Conservation (phyloP, 495 filamentous ascomycete species). For the Aspergillus mulundensis region DNA sequence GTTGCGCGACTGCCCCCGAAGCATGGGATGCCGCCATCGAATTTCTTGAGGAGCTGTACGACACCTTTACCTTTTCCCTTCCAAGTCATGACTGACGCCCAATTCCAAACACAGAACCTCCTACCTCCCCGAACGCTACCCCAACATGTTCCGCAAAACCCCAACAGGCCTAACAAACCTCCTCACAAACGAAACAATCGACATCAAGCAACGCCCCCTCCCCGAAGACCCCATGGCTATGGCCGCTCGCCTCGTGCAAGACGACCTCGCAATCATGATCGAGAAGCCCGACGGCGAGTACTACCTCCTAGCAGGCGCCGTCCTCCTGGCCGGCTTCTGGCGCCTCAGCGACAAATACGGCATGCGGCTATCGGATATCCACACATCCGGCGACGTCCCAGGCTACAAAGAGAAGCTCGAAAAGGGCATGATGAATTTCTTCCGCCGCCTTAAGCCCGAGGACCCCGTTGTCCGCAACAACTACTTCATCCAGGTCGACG, state of each 20-base stretch:
- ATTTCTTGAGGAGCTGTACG: slow-evolving; percentile 69
- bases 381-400: slow-evolving; percentile 77
- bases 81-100: neutral
- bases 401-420: slow-evolving; percentile 72
- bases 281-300: slow-evolving; percentile 76
- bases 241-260: slow-evolving; percentile 70
- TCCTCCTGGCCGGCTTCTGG: slow-evolving; percentile 86
- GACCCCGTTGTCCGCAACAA: slow-evolving; percentile 65
- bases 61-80: neutral
- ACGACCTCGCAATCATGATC: slow-evolving; percentile 86
- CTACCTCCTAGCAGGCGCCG: slow-evolving; percentile 74
- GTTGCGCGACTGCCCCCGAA: slow-evolving; percentile 66
- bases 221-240: slow-evolving; percentile 80
- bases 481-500: slow-evolving; percentile 79
- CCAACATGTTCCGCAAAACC: slow-evolving; percentile 64
- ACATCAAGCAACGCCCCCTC: slow-evolving; percentile 62
- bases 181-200: slow-evolving; percentile 67
- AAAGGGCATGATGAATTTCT: slow-evolving; percentile 81
- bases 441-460: slow-evolving; percentile 60
- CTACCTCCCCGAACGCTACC: slow-evolving; percentile 81
- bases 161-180: slow-evolving; percentile 65
- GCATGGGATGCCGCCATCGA: slow-evolving; percentile 76
- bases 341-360: slow-evolving; percentile 78
- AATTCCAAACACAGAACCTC: slow-evolving; percentile 31
- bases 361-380: slow-evolving; percentile 80